A percentile compares a stretch with the other conserved stretches of the same genome.
Evolutionary conservation across 2,329 filamentous ascomycete species (phyloP).

Genomic region (Hymenoscyphus linearis): DNA sequence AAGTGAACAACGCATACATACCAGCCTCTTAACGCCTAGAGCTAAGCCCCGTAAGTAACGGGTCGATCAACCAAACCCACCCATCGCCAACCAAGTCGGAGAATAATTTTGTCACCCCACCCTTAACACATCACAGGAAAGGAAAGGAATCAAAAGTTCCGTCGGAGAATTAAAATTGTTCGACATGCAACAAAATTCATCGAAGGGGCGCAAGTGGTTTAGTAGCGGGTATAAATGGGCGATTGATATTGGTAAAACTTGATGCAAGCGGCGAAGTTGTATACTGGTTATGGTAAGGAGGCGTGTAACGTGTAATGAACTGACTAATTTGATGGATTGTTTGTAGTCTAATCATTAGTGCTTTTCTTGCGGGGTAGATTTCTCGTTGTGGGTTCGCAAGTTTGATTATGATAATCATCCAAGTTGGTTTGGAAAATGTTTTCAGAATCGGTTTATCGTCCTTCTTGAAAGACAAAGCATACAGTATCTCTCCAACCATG

Average conservation of each 20-base stretch:
- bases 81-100: too few relatives aligned
- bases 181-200: conserved; percentile 17
- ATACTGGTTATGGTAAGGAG: conserved; percentile 2
- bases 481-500: background rate
- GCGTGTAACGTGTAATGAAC: background rate
- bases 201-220: background rate
- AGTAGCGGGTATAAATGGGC: background rate
- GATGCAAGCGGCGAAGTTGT: background rate
- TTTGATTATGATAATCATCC: too few relatives aligned
- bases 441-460: background rate
- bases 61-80: too few relatives aligned
- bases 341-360: background rate
- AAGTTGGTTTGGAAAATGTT: background rate
- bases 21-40: too few relatives aligned
- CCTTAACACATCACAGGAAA: background rate
- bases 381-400: background rate
- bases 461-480: background rate
- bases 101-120: too few relatives aligned
- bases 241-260: background rate
- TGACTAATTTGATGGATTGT: background rate
- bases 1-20: too few relatives aligned
- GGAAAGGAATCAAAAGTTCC: background rate
- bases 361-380: background rate
- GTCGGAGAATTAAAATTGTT: conserved; percentile 16
- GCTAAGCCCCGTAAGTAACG: too few relatives aligned